A percentile compares a stretch with the other conserved stretches of the same genome.
Conservation (phyloP, 1,284 basidiomycete species). For the Heterobasidion occidentale region DNA sequence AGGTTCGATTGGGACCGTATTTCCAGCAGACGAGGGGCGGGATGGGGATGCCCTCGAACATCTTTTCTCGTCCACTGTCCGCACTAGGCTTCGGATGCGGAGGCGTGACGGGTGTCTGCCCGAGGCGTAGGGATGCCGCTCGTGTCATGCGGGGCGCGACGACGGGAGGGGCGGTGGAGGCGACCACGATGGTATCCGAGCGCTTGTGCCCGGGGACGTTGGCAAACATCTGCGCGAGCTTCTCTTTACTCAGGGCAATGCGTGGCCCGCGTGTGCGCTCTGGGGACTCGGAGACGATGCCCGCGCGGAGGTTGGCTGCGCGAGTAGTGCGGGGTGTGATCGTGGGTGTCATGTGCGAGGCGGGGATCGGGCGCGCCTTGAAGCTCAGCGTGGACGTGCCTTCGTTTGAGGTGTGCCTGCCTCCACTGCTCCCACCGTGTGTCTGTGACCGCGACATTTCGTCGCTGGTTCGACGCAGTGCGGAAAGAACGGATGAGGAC, state of each 20-base stretch:
- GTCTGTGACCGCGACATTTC: conserved; percentile 22
- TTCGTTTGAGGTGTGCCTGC: conserved; percentile 16
- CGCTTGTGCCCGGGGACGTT: conserved; percentile 77
- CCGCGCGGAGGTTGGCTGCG: conserved; percentile 69
- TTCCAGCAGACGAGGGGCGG: too few species aligned
- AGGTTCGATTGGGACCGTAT: too few species aligned
- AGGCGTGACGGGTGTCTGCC: conserved; percentile 22
- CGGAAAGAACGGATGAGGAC: conserved; percentile 37
- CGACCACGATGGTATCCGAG: conserved; percentile 52
- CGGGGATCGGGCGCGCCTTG: conserved; percentile 65
- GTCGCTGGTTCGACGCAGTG: conserved; percentile 29
- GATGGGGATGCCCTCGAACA: conserved; percentile 75
- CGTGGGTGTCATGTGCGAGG: conserved; percentile 50
- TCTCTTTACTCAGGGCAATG: conserved; percentile 48
- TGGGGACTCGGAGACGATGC: conserved; percentile 28
- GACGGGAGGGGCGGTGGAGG: conserved; percentile 66
- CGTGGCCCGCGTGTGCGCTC: conserved; percentile 26
- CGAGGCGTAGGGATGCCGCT: conserved; percentile 61
- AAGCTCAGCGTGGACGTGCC: conserved; percentile 36
- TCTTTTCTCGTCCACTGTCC: conserved; percentile 17
- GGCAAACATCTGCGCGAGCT: conserved; percentile 52
- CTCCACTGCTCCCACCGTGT: conserved; percentile 15
- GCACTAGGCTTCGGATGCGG: conserved; percentile 18
- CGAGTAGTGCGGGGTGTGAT: conserved; percentile 74
- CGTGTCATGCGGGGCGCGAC: conserved; percentile 70